These are phyloP conservation scores for Iberis amara DNA, from an alignment of 441 rosid genomes.

Conservation along the genomic window DNA sequence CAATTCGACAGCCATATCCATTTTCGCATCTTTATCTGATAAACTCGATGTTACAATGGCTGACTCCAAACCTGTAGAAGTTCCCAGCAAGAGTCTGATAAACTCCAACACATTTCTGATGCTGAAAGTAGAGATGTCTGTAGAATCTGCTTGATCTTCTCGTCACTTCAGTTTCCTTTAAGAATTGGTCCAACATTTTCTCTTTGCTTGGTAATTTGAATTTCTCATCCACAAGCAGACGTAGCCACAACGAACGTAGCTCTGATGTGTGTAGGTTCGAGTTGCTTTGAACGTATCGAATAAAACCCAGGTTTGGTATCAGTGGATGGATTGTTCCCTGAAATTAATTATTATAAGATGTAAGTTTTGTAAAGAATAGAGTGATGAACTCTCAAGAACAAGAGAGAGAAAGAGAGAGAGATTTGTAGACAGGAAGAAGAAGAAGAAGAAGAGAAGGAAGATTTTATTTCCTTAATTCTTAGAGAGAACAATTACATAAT, in stretches of 20 bases:
- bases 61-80: conserved; percentile 58
- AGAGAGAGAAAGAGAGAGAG: too few relatives aligned
- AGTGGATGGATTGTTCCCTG: conserved; percentile 84
- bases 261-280: conserved; percentile 75
- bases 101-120: conserved; percentile 80
- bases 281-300: conserved; percentile 73
- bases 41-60: conserved; percentile 51
- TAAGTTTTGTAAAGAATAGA: too few relatives aligned
- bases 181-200: conserved; percentile 48
- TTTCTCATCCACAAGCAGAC: conserved; percentile 42
- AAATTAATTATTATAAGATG: background rate
- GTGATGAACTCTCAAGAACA: too few relatives aligned
- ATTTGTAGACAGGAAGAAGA: too few relatives aligned
- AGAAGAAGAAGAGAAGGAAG: too few relatives aligned
- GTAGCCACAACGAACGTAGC: conserved; percentile 71
- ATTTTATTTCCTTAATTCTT: too few relatives aligned
- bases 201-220: conserved; percentile 64
- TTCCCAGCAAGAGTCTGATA: conserved; percentile 63
- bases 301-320: conserved; percentile 84
- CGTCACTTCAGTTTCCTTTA: conserved; percentile 53
- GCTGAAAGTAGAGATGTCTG: conserved; percentile 75
- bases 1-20: conserved; percentile 64
- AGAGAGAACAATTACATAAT: too few relatives aligned
- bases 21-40: conserved; percentile 42
- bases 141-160: conserved; percentile 62